Conservation (phyloP, 768 basidiomycete species). For the Collybia mongolica region DNA sequence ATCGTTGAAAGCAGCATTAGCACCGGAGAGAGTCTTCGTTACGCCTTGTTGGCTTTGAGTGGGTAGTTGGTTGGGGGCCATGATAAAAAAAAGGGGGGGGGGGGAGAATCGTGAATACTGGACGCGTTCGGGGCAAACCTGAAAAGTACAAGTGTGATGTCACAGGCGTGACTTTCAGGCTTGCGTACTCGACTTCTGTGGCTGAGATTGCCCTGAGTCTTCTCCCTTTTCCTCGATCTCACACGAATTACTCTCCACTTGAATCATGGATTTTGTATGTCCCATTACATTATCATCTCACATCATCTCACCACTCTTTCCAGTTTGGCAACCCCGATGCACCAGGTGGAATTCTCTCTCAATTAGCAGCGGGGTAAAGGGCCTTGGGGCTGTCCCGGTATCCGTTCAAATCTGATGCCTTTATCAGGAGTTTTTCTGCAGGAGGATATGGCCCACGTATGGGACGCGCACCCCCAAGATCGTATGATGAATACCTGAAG, state of each 20-base stretch:
- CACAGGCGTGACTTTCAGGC: constrained; percentile 29
- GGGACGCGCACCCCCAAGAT: constrained; percentile 58
- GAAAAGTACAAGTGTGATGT: constrained; percentile 26
- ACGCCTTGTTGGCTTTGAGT: constrained; percentile 37
- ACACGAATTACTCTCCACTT: not conserved
- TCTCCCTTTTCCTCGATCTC: not conserved
- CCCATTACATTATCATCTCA: not conserved
- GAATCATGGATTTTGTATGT: constrained; percentile 46
- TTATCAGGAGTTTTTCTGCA: constrained; percentile 50
- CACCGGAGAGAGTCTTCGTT: constrained; percentile 46
- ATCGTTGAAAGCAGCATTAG: constrained; percentile 85
- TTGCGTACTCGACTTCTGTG: constrained; percentile 16
- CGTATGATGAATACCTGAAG: constrained; percentile 91
- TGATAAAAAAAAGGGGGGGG: constrained; percentile 23
- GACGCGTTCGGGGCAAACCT: constrained; percentile 26
- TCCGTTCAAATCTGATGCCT: constrained; percentile 4
- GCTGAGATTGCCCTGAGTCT: not conserved
- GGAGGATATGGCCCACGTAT: constrained; percentile 40
- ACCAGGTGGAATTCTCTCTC: constrained; percentile 62
- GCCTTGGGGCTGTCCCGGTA: constrained; percentile 9
- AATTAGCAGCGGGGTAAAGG: constrained; percentile 55
- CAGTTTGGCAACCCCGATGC: constrained; percentile 48
- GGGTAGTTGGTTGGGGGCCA: constrained; percentile 34
- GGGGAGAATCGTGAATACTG: constrained; percentile 13
- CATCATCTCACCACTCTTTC: constrained; percentile 5